These are phyloP conservation scores for Anisodus acutangulus DNA, from an alignment of 257 asterid genomes.

Conservation along the genomic window DNA sequence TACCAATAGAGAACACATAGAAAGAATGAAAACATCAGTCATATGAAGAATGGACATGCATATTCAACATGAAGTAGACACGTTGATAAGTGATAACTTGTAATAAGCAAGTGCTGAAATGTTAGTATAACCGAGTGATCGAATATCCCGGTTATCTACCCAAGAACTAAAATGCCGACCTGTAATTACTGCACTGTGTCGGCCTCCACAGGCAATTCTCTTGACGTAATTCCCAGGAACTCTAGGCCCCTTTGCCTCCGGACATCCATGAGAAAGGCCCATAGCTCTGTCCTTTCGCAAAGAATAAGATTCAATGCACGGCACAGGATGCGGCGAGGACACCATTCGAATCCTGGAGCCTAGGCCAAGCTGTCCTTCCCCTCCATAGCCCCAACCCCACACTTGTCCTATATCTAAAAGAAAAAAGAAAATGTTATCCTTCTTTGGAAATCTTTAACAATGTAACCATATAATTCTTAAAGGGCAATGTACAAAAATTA, in stretches of 20 bases:
- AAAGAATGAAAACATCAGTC: neutral
- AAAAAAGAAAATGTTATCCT: constrained; percentile 32
- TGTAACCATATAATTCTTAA: neutral
- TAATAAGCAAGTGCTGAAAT: neutral
- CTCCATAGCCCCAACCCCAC: constrained; percentile 99
- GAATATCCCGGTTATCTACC: neutral
- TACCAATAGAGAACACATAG: neutral
- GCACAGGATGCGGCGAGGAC: constrained; percentile 94
- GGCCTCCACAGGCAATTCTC: constrained; percentile 96
- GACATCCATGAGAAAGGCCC: constrained; percentile 62
- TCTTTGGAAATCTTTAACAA: neutral
- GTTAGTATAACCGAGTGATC: neutral
- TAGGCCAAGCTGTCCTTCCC: constrained; percentile 97
- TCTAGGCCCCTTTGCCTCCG: constrained; percentile 58
- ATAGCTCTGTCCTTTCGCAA: constrained; percentile 56
- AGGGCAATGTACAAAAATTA: neutral
- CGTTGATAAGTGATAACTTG: neutral
- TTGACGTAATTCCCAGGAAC: constrained; percentile 82
- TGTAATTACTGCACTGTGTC: constrained; percentile 93
- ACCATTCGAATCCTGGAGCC: constrained; percentile 95
- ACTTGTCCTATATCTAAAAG: constrained; percentile 93
- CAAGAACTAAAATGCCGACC: constrained; percentile 46
- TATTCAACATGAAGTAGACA: neutral
- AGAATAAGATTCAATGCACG: constrained; percentile 70
- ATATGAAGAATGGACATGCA: neutral